Conservation (phyloP, 179 eudicot species). For the Drosera spatulata region DNA sequence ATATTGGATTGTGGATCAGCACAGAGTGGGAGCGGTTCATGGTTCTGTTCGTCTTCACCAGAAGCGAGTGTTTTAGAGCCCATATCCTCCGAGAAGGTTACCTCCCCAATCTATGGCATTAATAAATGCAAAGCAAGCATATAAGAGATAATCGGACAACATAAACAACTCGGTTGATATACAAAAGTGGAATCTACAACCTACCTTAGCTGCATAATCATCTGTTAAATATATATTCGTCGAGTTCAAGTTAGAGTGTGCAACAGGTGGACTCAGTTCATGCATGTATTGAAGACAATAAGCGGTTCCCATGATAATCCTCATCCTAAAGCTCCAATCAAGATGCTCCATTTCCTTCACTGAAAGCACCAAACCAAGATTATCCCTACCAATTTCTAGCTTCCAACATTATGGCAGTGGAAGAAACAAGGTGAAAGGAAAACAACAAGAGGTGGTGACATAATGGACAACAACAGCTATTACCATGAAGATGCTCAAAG, state of each 20-base stretch:
- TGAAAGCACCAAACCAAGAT: conserved; percentile 15
- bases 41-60: conserved; percentile 24
- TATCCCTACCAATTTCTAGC: neutral
- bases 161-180: neutral
- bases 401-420: neutral
- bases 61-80: conserved; percentile 18
- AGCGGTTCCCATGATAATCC: conserved; percentile 75
- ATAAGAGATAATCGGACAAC: neutral
- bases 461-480: neutral
- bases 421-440: neutral
- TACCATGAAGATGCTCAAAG: conserved; percentile 91
- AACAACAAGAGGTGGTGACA: too few relatives aligned
- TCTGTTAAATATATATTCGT: conserved; percentile 47
- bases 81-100: conserved; percentile 32
- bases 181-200: conserved; percentile 1
- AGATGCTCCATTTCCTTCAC: conserved; percentile 76
- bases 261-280: conserved; percentile 60
- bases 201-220: conserved; percentile 89
- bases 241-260: conserved; percentile 40
- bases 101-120: conserved; percentile 47
- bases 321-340: conserved; percentile 73
- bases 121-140: conserved; percentile 5
- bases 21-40: conserved; percentile 18
- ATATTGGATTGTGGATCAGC: conserved; percentile 51
- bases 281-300: conserved; percentile 88